These are phyloP conservation scores for Oryza longistaminata DNA, from an alignment of 176 grass and related monocot species.

Conservation along the genomic window DNA sequence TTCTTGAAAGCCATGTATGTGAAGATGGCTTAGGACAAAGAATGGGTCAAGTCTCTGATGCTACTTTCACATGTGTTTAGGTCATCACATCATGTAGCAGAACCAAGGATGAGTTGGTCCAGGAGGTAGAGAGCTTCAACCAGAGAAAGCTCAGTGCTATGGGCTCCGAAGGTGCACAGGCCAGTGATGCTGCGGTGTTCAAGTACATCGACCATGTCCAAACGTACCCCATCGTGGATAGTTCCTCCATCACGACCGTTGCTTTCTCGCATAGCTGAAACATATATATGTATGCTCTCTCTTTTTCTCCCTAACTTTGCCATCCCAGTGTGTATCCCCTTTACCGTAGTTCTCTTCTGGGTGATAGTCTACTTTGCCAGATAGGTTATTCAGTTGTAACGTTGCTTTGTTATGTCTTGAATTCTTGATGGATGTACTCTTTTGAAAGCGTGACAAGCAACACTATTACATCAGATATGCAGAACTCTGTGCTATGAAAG, in stretches of 20 bases:
- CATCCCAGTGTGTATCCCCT: conserved; percentile 18
- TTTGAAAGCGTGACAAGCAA: conserved; percentile 24
- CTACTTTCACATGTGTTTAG: conserved; percentile 32
- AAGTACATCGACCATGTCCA: conserved; percentile 76
- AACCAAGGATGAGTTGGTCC: conserved; percentile 80
- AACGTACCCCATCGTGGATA: conserved; percentile 65
- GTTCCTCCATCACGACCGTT: conserved; percentile 58
- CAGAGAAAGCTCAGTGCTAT: conserved; percentile 49
- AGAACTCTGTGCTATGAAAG: neutral
- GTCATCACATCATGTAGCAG: conserved; percentile 84
- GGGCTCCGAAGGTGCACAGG: conserved; percentile 9
- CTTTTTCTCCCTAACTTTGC: neutral
- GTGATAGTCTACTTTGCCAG: neutral
- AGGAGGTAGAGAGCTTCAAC: conserved; percentile 78
- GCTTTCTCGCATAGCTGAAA: conserved; percentile 65
- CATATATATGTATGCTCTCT: conserved; percentile 8
- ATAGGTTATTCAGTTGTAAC: neutral
- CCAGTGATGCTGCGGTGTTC: conserved; percentile 50
- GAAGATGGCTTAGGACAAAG: neutral
- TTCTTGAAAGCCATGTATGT: neutral
- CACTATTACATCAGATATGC: neutral
- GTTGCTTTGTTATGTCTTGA: conserved; percentile 9
- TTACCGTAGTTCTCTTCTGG: conserved; percentile 27
- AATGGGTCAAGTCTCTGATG: neutral
- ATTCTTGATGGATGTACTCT: neutral